These are phyloP conservation scores for Rosa persica DNA, from an alignment of 306 rosid genomes.

Conservation along the genomic window DNA sequence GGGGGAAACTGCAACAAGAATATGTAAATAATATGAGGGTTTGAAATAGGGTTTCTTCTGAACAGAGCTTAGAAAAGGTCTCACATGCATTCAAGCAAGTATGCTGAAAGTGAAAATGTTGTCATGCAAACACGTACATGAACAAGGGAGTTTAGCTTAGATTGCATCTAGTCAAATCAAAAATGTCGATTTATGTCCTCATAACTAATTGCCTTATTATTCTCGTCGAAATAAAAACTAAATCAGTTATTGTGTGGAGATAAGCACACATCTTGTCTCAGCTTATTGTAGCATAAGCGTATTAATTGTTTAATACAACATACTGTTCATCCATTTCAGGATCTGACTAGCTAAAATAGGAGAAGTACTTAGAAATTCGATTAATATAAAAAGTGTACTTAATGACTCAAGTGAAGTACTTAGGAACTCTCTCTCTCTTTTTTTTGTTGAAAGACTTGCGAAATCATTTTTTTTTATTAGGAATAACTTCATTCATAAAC, in stretches of 20 bases:
- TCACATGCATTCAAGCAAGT: background rate
- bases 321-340: background rate
- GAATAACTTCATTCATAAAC: too few species aligned
- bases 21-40: background rate
- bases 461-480: too few species aligned
- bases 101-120: slow-evolving; percentile 42
- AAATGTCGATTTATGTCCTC: slow-evolving; percentile 26
- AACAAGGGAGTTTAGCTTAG: background rate
- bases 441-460: too few species aligned
- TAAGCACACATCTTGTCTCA: background rate
- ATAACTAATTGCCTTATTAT: background rate
- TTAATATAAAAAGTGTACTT: background rate
- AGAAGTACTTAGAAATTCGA: background rate
- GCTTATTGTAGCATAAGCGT: background rate
- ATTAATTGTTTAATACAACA: background rate
- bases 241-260: background rate
- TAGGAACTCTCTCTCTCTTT: background rate
- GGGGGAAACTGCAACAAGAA: background rate
- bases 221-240: too few species aligned
- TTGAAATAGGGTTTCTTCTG: background rate
- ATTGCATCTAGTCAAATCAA: slow-evolving; percentile 9
- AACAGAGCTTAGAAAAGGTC: background rate
- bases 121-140: slow-evolving; percentile 47
- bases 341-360: background rate
- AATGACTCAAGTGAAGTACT: background rate